A percentile compares a stretch with the other conserved stretches of the same genome.
These are phyloP conservation scores for Euphorbia pulcherrima DNA, from an alignment of 345 rosid genomes.

Conservation along the genomic window DNA sequence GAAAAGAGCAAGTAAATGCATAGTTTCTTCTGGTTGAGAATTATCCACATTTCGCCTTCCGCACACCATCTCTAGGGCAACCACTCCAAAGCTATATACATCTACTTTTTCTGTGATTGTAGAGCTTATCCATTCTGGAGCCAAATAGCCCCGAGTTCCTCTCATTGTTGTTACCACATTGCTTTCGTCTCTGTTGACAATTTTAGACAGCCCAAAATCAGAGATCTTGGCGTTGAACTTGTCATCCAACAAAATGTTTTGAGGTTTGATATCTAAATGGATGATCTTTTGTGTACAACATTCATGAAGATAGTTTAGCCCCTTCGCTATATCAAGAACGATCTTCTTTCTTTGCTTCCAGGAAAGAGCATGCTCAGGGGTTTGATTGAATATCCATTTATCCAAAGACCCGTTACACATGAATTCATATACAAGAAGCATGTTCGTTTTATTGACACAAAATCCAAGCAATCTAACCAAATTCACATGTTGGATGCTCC, in stretches of 20 bases:
- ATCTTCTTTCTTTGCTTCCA: constrained; percentile 76
- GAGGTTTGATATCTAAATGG: constrained; percentile 11
- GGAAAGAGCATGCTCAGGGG: constrained; percentile 46
- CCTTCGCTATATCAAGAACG: constrained; percentile 81
- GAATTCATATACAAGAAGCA: constrained; percentile 72
- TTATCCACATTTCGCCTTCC: constrained; percentile 63
- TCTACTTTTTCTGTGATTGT: constrained; percentile 63
- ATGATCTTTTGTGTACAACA: constrained; percentile 42
- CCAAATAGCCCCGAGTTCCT: constrained; percentile 25
- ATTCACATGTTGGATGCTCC: constrained; percentile 7
- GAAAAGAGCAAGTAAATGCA: constrained; percentile 46
- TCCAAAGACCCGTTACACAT: constrained; percentile 79
- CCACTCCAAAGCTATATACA: constrained; percentile 69
- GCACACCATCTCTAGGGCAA: constrained; percentile 63
- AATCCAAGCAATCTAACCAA: constrained; percentile 68
- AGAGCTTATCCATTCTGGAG: constrained; percentile 18
- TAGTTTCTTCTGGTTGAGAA: constrained; percentile 39
- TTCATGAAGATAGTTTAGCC: constrained; percentile 82
- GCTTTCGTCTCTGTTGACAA: constrained; percentile 10
- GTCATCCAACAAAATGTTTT: constrained; percentile 2
- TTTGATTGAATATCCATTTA: constrained; percentile 53
- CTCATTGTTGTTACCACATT: constrained; percentile 21
- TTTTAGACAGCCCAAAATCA: constrained; percentile 9
- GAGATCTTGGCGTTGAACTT: background rate
- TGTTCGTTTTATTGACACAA: constrained; percentile 60